phyloP scores from a whole-genome alignment of 495 filamentous ascomycete genomes.

The Xylaria palmicola region DNA sequence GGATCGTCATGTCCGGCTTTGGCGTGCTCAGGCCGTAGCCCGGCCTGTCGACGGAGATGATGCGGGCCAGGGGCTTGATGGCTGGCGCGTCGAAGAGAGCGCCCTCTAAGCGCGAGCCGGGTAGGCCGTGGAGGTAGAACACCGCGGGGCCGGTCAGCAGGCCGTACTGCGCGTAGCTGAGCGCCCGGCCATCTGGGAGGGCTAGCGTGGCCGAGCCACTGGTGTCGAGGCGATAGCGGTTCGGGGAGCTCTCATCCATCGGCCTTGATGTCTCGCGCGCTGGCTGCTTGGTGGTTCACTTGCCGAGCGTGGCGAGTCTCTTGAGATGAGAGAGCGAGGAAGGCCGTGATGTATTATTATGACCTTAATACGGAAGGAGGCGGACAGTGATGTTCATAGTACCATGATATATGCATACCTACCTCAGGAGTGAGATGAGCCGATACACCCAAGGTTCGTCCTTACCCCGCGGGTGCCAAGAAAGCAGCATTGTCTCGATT shows the following conservation, averaged over 20 bases:
- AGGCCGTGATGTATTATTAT: too few relatives aligned
- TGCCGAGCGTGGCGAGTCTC: background rate
- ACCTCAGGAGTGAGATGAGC: background rate
- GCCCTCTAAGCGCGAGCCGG: slow-evolving; percentile 45
- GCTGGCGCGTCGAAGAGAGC: slow-evolving; percentile 26
- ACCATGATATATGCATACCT: too few relatives aligned
- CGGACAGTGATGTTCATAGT: background rate
- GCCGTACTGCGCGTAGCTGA: slow-evolving; percentile 47
- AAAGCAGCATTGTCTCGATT: background rate
- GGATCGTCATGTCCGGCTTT: slow-evolving; percentile 35
- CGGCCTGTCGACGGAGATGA: slow-evolving; percentile 45
- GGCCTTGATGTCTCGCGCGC: background rate
- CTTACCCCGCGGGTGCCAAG: slow-evolving; percentile 11
- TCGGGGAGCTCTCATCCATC: slow-evolving; percentile 7
- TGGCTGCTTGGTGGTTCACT: background rate
- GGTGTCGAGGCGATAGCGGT: slow-evolving; percentile 11
- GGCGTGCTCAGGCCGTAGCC: slow-evolving; percentile 45
- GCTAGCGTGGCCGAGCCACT: background rate
- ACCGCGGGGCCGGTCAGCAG: slow-evolving; percentile 22
- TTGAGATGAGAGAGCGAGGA: background rate
- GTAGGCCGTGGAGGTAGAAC: slow-evolving; percentile 49
- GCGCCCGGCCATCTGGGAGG: slow-evolving; percentile 38
- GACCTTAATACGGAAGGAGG: too few relatives aligned
- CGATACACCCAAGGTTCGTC: background rate
- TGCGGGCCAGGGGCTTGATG: slow-evolving; percentile 28